Base-by-base conservation (phyloP, 2,329 filamentous ascomycete genomes). In the Colletotrichum liriopes region DNA sequence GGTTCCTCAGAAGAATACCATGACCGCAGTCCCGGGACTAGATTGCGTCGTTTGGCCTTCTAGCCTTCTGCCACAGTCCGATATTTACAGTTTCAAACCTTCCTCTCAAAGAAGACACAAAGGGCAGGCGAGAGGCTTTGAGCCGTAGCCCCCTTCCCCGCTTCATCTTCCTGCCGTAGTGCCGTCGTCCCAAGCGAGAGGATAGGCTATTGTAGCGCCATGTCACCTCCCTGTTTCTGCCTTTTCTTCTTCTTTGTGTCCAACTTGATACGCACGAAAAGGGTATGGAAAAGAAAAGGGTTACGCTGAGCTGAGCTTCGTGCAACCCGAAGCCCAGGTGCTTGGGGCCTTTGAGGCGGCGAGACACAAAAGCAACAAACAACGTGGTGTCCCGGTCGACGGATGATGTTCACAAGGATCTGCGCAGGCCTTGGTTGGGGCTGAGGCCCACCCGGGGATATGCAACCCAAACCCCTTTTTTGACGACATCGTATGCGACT, bases 391-490 rank as follows among this genome's bases (percentile, higher is more conserved):
- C 58, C 59, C 32, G 37, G 59, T 69, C 58, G 65, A 43, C 65
- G 61, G 69, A 69, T 69, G 65, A 72, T 72, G 59, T 72, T 72
- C 69, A 69, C 69, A 68, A 59, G 69, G 69, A 72, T 72, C 69
- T 63, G 43, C 39, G 39, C 29, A 43, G 23, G 47, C 39, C 69
- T 58, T 58, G 65, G 69, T 59, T 62, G 65, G 58, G 61, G 32
- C 14, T 26, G 41, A 60, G 26, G 43, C 41, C 51, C 43, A 32
- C 51, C 55, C 37, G 49, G 51, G 65, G 37, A 59, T 56, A 52
- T 47, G 58, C 65, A 69, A 39, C 51, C 51, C 29, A 68, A 67
- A 29, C 49, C 49, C 66, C 51, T 54, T 63, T 72, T 68, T 72
- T 58, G 45, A 72, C 69, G 58, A 69, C 69, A 64, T 63, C 43